Evolutionary conservation across 495 filamentous ascomycete species (phyloP).

Genomic region (Aspergillus baeticus): DNA sequence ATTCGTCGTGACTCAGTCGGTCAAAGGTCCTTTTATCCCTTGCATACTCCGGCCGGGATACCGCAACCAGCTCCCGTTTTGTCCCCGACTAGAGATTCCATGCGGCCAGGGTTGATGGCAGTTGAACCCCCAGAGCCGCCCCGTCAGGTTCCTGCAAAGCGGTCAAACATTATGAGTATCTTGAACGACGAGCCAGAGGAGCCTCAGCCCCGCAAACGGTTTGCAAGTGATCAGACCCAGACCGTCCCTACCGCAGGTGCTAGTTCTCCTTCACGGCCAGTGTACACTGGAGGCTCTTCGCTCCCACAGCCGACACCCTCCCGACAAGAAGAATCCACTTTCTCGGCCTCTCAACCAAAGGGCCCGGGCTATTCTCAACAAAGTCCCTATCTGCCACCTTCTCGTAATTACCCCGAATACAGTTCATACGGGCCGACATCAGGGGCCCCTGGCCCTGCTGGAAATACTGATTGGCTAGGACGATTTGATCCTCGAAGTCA

Average conservation of each 20-base stretch:
- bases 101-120: constrained; percentile 38
- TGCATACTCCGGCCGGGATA: constrained; percentile 25
- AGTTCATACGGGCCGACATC: constrained; percentile 27
- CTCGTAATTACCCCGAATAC: constrained; percentile 40
- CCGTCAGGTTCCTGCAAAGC: constrained; percentile 52
- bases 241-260: constrained; percentile 19
- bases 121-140: constrained; percentile 39
- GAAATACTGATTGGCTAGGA: constrained; percentile 48
- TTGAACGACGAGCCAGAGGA: constrained; percentile 59
- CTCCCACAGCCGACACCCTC: constrained; percentile 15
- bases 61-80: constrained; percentile 35
- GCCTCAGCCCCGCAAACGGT: constrained; percentile 51
- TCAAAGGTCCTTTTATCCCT: constrained; percentile 32
- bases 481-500: constrained; percentile 45
- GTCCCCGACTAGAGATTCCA: constrained; percentile 43
- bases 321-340: constrained; percentile 28
- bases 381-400: constrained; percentile 28
- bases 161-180: constrained; percentile 59
- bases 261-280: constrained; percentile 27
- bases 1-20: constrained; percentile 39
- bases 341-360: constrained; percentile 20
- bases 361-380: constrained; percentile 27
- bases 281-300: constrained; percentile 21
- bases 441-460: constrained; percentile 25
- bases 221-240: constrained; percentile 38